Evolutionary conservation across 768 basidiomycete genomes (phyloP).

Genomic region (Collybia mongolica): DNA sequence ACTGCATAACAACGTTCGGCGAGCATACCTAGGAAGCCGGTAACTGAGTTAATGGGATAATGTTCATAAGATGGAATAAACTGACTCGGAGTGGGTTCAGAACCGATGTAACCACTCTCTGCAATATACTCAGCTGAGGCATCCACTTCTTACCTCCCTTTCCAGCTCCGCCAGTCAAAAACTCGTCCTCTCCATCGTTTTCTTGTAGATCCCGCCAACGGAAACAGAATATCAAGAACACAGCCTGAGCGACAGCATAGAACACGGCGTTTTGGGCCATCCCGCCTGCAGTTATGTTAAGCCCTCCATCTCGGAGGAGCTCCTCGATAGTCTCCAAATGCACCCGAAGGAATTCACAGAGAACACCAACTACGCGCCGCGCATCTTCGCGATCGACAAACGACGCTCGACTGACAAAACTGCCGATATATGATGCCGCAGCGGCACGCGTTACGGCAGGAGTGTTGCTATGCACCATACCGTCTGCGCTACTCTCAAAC

Average conservation of each 20-base stretch:
- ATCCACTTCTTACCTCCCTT: slow-evolving; percentile 73
- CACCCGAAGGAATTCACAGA: slow-evolving; percentile 81
- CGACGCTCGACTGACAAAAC: slow-evolving; percentile 85
- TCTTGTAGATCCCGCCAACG: slow-evolving; percentile 86
- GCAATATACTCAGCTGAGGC: slow-evolving; percentile 71
- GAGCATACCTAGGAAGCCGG: slow-evolving; percentile 69
- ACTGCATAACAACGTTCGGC: slow-evolving; percentile 86
- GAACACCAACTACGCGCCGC: slow-evolving; percentile 70
- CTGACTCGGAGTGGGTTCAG: slow-evolving; percentile 88
- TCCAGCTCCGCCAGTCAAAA: slow-evolving; percentile 17
- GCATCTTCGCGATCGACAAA: slow-evolving; percentile 79
- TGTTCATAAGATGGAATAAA: not conserved
- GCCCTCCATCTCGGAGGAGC: slow-evolving; percentile 36
- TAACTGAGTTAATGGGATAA: slow-evolving; percentile 1
- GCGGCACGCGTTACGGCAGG: slow-evolving; percentile 85
- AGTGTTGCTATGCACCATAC: slow-evolving; percentile 28
- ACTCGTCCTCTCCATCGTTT: slow-evolving; percentile 53
- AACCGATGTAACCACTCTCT: slow-evolving; percentile 75
- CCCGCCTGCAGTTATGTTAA: slow-evolving; percentile 15
- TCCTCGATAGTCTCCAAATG: slow-evolving; percentile 75
- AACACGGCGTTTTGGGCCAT: slow-evolving; percentile 67
- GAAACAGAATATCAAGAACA: slow-evolving; percentile 98
- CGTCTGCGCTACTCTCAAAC: slow-evolving; percentile 30
- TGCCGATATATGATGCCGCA: slow-evolving; percentile 91
- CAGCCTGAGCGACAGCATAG: slow-evolving; percentile 88